Conservation (phyloP, 257 asterid species). For the Gynochthodes officinalis region DNA sequence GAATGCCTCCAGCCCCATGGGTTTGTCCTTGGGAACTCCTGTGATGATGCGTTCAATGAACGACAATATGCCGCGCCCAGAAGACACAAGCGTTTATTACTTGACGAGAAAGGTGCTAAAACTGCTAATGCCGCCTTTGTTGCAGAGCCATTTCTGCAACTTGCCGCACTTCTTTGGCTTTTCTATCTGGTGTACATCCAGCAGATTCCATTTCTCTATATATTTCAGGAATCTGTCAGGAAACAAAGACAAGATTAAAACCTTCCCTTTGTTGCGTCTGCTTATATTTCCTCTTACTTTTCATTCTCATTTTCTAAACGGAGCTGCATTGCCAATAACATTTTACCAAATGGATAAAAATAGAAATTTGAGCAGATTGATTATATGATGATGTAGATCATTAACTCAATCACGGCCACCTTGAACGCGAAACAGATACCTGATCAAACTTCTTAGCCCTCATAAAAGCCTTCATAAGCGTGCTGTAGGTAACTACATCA, state of each 20-base stretch:
- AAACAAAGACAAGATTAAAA: conserved; percentile 9
- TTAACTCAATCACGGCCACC: conserved; percentile 1
- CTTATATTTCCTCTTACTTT: neutral
- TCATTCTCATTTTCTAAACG: neutral
- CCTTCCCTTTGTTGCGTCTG: neutral
- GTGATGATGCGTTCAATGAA: too few species aligned
- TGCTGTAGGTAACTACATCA: conserved; percentile 79
- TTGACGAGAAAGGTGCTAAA: too few species aligned
- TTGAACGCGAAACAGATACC: conserved; percentile 36
- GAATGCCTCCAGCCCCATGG: neutral
- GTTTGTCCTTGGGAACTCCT: too few species aligned
- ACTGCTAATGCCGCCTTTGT: conserved; percentile 35
- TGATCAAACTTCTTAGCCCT: conserved; percentile 86
- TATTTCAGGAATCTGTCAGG: conserved; percentile 62
- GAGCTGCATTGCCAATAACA: neutral
- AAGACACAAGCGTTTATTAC: too few species aligned
- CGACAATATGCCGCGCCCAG: neutral
- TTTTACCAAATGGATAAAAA: neutral
- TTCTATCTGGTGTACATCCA: conserved; percentile 89
- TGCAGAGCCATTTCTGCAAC: conserved; percentile 54
- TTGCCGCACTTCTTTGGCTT: conserved; percentile 78
- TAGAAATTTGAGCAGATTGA: neutral
- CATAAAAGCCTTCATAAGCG: conserved; percentile 87
- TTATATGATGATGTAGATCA: neutral
- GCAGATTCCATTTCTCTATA: conserved; percentile 82